Base-by-base conservation (phyloP, 1,139 yeast species). In the Hansenula lynferdii region DNA sequence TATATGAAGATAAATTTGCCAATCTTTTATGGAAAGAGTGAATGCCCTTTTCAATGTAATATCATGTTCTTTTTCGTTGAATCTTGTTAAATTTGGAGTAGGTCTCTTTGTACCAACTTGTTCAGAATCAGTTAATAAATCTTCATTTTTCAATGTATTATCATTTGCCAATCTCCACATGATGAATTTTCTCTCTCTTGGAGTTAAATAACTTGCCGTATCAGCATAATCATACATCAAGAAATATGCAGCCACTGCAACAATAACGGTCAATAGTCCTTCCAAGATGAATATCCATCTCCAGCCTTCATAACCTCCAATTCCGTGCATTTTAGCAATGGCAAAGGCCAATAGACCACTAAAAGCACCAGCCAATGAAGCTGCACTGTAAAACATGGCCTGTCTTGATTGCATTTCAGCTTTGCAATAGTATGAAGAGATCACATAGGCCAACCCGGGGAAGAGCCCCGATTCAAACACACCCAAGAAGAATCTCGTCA, bases 251-350 rank as follows among this genome's bases (percentile, higher is more conserved):
- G 67, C 43, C 11, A 69, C 38, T 0, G 77, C 78, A 43, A 75
- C 66, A 4, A 72, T 71, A 34, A 69, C 65, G 11, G 83, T 75
- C 22, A 69, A 58, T 8, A 67, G 56, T 15, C 83, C 83, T 51
- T 77, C 83, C 33, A 79, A 58, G 37, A 76, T 65, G 52, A 76
- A 76, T 43, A 78, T 62, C 83, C 83, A 79, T 56, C 75, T 62
- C 85, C 85, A 79, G 8, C 80, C 62, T 12, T 42, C 43, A 34
- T 50, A 49, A 1, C 65, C 64, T n/a, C 64, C 64, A 29, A 54
- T 51, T 24, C 65, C 65, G 38, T 53, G 49, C 60, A 64, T 57
- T 37, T 60, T 57, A 19, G 56, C 56, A 31, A 64, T 57, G 18
- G 68, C 70, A 37, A 57, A 63, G 1, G 70, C 65, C 25, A 75